A percentile compares a stretch with the other conserved stretches of the same genome.
Evolutionary conservation across 106 monocot genomes (phyloP).

Genomic region (Cymbidium sinense): DNA sequence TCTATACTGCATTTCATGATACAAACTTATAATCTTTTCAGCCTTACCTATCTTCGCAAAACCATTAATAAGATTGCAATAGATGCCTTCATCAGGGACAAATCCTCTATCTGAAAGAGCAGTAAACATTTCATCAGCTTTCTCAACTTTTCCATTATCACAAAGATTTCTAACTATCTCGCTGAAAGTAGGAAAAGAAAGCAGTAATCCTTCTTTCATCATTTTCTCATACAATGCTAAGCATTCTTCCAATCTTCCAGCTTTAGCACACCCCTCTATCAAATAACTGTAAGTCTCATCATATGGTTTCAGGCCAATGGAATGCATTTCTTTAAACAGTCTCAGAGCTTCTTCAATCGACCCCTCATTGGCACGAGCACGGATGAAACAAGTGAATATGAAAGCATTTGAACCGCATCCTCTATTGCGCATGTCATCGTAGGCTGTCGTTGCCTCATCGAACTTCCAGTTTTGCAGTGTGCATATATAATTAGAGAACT

Average conservation of each 20-base stretch:
- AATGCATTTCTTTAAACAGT: conserved; percentile 55
- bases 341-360: conserved; percentile 36
- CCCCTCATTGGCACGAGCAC: conserved; percentile 25
- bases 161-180: conserved; percentile 47
- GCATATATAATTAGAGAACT: conserved; percentile 47
- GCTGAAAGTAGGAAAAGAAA: conserved; percentile 29
- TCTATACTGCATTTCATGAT: conserved; percentile 68
- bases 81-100: conserved; percentile 33
- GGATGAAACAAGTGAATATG: conserved; percentile 56
- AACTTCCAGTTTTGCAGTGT: conserved; percentile 48
- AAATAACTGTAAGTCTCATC: conserved; percentile 63
- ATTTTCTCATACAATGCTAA: conserved; percentile 42
- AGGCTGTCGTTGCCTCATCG: conserved; percentile 21
- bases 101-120: conserved; percentile 56
- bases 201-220: conserved; percentile 44
- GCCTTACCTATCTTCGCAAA: conserved; percentile 35
- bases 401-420: conserved; percentile 48
- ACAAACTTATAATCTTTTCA: conserved; percentile 37
- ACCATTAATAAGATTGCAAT: conserved; percentile 58
- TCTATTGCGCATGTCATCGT: conserved; percentile 57
- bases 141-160: conserved; percentile 37
- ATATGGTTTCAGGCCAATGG: conserved; percentile 47
- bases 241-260: conserved; percentile 38
- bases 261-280: conserved; percentile 38
- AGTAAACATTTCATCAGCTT: conserved; percentile 58